Base-by-base conservation (phyloP, 2,329 filamentous ascomycete species). In the Aspergillus phoenicis region DNA sequence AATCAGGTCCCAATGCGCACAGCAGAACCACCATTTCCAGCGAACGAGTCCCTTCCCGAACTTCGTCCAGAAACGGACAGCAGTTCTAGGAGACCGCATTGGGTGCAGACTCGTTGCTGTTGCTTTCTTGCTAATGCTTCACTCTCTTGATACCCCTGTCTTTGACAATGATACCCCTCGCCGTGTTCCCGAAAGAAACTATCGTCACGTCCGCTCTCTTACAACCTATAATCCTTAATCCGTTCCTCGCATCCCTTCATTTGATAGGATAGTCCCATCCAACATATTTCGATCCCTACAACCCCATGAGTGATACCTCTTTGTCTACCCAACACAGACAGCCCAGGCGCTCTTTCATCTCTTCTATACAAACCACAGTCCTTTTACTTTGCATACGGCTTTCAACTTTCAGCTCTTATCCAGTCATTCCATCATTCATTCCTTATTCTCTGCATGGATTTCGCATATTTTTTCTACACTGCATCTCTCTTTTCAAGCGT, bases 91-190 rank as follows among this genome's bases (percentile, higher is more conserved):
- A 63, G 62, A 20, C 39, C 60, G 30, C 67, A 65, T 41, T 73
- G 68, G 8, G 71, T 73, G 47, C 68, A 70, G 59, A 66, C 66
- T 43, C 72, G 68, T 52, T 73, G 57, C 62, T 28, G 68, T 51
- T 73, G 57, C 28, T 62, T 28, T 24, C 20, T 6, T 15, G 8
- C 13, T 24, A 7, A 47, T 28, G n/a, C 33, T 33, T 15, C 13
- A 5, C 30, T 39, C 26, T 47, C 48, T 26, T 20, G 20, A n/a
- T 36, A 8, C 17, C 10, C 30, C 15, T 26, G 4, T 13, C 38
- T 8, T 28, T 28, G 26, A 15, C 26, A 33, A 30, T 20, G 26
- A 51, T 28, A 11, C 26, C 26, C 17, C 41, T 17, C n/a, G 17
- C 8, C 17, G 17, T 45, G 20, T 45, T 22, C 20, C 10, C 10